Evolutionary conservation across 805 yeast species (phyloP), one percentile per base, ranked within the genome.

Genomic region (Wickerhamomyces hampshirensis): DNA sequence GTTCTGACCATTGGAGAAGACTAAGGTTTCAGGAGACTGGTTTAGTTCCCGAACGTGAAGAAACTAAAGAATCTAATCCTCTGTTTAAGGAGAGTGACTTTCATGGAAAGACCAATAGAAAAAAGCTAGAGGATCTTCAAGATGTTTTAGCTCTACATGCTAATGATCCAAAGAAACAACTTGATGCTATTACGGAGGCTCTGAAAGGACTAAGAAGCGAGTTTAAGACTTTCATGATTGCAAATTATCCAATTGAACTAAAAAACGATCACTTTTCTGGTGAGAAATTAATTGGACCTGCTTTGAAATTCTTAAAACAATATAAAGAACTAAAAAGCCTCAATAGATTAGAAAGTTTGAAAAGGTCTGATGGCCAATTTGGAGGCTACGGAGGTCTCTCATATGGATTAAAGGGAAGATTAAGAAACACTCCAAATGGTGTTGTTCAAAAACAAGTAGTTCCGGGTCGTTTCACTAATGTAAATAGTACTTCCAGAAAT

Each of bases 321-420:
- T 38, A 39, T 21, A 31, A 44, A 14, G 6, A 15, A 5, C 37
- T 34, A 16, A 18, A 21, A 13, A 24, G 35, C n/a, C 24, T 31
- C 18, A 34, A 30, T 33, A 32, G 30, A 18, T 16, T 43, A 24
- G 33, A 35, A 29, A 36, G 42, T 33, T 18, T 46, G 14, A 19
- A 19, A 23, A 30, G 35, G 14, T 9, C 31, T 8, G 39, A 44
- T 11, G 44, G 43, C 28, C 56, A 58, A 18, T 56, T 75, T 31
- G 71, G 80, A 36, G 94, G 88, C 23, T 74, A 84, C 6, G 95
- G 83, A 19, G 95, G 95, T 6, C 68, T 85, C 41, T 72, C 85
- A 2, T 86, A 84, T 50, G 67, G 66, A 27, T 71, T 82, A 42
- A 71, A 69, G 39, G 95, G 95, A 6, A 72, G 86, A 55, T 62